Base-by-base conservation (phyloP, 2,329 filamentous ascomycete species). In the Venturiaceae sp. region DNA sequence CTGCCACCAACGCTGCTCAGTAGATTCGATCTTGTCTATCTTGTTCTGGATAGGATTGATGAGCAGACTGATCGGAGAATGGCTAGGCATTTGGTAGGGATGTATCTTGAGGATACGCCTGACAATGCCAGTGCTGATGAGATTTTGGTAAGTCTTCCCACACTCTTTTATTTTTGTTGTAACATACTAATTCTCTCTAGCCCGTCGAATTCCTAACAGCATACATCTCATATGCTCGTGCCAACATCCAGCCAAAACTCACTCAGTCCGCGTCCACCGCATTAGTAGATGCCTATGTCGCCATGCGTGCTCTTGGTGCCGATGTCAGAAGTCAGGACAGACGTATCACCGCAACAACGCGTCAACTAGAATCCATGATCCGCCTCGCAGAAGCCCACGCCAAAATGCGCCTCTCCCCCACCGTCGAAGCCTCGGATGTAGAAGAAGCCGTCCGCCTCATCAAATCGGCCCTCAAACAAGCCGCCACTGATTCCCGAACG, bases 361-460 rank as follows among this genome's bases (percentile, higher is more conserved):
- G 94, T 69, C 94, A 99, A 74, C 81, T 99, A 5, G 95, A 99
- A 75, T 94, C 88, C 50, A 99, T 99, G 95, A 97, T 99, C 69
- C 92, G 94, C 62, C 86, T 99, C 3, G 78, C 92, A 1, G 94
- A 99, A 77, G 94, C 92, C 0, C 95, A 99, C 73, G 95, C 94
- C 54, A 96, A 96, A 74, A 99, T 99, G 95, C 88, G 94, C 3
- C 82, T 99, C 5, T 83, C 87, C 0, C 71, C 78, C 2, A 82
- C 79, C 14, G 94, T 99, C 44, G 91, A 88, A 0, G 83, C 81
- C 30, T 81, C 82, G 53, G 95, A 99, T 67, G 95, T 99, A 5
- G 77, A 84, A 54, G 94, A 99, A 75, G 92, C 94, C 0, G 90
- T 95, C 52, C 87, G 94, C 11, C 80, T 99, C 44, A 99, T 99